phyloP scores from a whole-genome alignment of 768 basidiomycete species.

The Hirschioporus abietinus region DNA sequence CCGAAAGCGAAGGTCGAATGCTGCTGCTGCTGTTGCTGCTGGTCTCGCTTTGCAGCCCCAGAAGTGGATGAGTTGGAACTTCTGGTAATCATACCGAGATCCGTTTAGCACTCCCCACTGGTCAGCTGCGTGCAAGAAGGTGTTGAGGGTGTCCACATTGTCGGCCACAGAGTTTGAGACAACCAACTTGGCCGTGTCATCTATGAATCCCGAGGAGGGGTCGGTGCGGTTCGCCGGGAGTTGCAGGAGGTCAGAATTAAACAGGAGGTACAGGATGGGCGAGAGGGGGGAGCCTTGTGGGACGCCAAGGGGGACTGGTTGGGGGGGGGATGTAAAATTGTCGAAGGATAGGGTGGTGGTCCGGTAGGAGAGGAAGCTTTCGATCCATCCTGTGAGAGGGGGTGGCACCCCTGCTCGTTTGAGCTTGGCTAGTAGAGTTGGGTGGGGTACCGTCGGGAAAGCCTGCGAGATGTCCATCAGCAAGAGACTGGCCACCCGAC shows the following conservation, averaged over 20 bases:
- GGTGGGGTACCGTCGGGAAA: slow-evolving; percentile 30
- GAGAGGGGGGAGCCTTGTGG: slow-evolving; percentile 22
- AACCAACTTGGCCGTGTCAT: too few relatives aligned
- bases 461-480: slow-evolving; percentile 41
- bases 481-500: slow-evolving; percentile 29
- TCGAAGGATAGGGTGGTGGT: slow-evolving; percentile 20
- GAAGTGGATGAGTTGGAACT: neutral
- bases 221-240: slow-evolving; percentile 14
- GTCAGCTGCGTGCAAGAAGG: slow-evolving; percentile 14
- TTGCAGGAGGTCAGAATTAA: slow-evolving; percentile 18
- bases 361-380: slow-evolving; percentile 5
- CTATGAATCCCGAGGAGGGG: slow-evolving; percentile 24
- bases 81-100: neutral
- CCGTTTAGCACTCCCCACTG: neutral
- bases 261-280: slow-evolving; percentile 17
- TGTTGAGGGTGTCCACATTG: slow-evolving; percentile 15
- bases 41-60: neutral
- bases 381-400: slow-evolving; percentile 23
- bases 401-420: slow-evolving; percentile 25
- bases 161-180: slow-evolving; percentile 18
- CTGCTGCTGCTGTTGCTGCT: slow-evolving; percentile 3
- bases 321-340: slow-evolving; percentile 13
- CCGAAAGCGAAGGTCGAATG: slow-evolving; percentile 1
- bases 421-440: neutral
- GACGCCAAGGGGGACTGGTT: slow-evolving; percentile 13